Percentiles rank a stretch among this genome's conserved stretches.
Conservation (phyloP, 176 grass and related monocot species). For the Bonia amplexicaulis region DNA sequence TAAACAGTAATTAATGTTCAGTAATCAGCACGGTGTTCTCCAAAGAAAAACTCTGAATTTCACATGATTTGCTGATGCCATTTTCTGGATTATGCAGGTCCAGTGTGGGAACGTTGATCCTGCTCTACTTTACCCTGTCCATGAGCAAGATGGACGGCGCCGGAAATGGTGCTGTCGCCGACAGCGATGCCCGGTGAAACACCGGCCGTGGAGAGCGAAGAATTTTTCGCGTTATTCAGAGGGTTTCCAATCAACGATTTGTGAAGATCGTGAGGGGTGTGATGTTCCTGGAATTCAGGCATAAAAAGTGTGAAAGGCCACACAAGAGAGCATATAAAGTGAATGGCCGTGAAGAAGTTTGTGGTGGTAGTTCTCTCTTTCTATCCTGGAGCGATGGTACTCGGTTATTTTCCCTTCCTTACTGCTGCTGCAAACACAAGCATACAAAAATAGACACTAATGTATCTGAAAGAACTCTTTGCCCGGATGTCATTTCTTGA, state of each 20-base stretch:
- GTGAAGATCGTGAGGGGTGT: neutral
- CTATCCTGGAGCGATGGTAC: neutral
- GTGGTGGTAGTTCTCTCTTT: slow-evolving; percentile 6
- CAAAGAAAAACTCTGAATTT: neutral
- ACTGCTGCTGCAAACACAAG: neutral
- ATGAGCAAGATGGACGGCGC: slow-evolving; percentile 42
- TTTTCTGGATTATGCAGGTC: slow-evolving; percentile 45
- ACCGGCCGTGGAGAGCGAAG: neutral
- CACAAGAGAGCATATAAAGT: neutral
- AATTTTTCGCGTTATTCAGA: neutral
- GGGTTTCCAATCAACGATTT: slow-evolving; percentile 3
- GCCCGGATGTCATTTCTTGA: neutral
- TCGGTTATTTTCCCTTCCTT: neutral
- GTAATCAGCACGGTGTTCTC: neutral
- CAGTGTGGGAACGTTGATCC: slow-evolving; percentile 73
- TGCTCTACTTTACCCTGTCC: slow-evolving; percentile 84
- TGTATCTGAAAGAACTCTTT: neutral
- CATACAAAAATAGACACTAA: neutral
- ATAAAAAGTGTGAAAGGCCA: neutral
- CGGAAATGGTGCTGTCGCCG: neutral
- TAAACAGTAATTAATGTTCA: neutral
- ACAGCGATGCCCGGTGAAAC: slow-evolving; percentile 38
- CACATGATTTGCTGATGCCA: neutral
- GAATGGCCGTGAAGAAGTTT: slow-evolving; percentile 25
- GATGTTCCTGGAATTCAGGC: neutral